phyloP scores from a whole-genome alignment of 2,329 filamentous ascomycete genomes.

The Monilinia fructigena region DNA sequence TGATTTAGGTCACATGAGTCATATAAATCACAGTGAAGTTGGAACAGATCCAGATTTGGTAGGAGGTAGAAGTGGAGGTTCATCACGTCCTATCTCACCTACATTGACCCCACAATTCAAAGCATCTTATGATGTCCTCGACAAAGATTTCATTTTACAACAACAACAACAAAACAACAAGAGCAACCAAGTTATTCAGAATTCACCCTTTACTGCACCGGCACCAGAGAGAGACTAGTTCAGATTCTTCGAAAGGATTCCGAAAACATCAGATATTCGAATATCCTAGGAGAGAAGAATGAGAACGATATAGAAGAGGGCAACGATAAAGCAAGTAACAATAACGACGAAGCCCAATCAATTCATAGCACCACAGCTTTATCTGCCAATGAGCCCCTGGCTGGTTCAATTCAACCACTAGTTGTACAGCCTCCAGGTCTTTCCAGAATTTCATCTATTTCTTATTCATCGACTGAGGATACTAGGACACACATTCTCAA shows the following conservation, averaged over 20 bases:
- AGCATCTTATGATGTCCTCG: slow-evolving; percentile 1
- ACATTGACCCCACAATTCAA: slow-evolving; percentile 8
- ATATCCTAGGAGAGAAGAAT: background rate
- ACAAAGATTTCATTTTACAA: background rate
- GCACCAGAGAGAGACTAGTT: background rate
- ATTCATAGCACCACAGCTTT: background rate
- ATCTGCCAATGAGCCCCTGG: no score
- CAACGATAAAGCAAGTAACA: background rate
- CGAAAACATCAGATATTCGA: background rate
- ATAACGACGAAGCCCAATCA: background rate
- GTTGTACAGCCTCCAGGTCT: slow-evolving; percentile 1
- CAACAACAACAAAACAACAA: background rate
- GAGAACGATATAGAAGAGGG: background rate
- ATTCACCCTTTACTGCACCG: slow-evolving; percentile 1
- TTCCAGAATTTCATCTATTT: slow-evolving; percentile 7
- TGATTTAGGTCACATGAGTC: no score
- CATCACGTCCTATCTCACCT: slow-evolving; percentile 11
- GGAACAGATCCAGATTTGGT: slow-evolving; percentile 19
- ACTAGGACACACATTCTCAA: background rate
- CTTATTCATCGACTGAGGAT: background rate
- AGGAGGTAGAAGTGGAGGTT: slow-evolving; percentile 15
- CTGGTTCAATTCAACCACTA: background rate
- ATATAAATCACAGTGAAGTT: background rate
- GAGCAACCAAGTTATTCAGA: background rate
- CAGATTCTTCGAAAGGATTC: background rate